These are phyloP conservation scores for Postia placenta DNA, from an alignment of 768 basidiomycete genomes.

Conservation along the genomic window DNA sequence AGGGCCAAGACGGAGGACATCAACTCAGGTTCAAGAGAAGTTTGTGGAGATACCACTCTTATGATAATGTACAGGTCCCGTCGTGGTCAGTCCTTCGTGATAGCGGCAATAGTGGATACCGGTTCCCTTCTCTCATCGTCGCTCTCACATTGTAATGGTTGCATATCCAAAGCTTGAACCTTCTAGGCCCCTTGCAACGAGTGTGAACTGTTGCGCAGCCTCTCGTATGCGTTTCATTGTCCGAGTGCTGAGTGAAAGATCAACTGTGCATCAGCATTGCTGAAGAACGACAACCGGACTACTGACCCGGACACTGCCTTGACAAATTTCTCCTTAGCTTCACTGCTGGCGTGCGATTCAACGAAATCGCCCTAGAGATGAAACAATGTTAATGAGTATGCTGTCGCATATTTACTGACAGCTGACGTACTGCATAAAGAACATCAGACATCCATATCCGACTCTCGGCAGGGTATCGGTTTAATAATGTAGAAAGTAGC, in stretches of 20 bases:
- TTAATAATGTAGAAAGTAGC: conserved; percentile 61
- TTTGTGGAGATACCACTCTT: no score
- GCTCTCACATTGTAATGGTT: conserved; percentile 26
- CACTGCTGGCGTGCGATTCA: conserved; percentile 61
- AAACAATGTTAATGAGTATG: no score
- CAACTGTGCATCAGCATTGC: background rate
- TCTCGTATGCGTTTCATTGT: conserved; percentile 71
- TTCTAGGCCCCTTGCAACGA: conserved; percentile 79
- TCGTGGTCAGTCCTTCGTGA: no score
- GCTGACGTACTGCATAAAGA: conserved; percentile 56
- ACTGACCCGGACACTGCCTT: conserved; percentile 63
- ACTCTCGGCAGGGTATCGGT: conserved; percentile 47
- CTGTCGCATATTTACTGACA: no score
- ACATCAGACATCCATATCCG: conserved; percentile 71
- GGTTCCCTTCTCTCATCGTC: no score
- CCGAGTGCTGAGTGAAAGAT: conserved; percentile 44
- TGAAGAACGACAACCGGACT: background rate
- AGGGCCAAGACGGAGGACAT: background rate
- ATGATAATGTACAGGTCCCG: no score
- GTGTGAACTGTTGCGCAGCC: conserved; percentile 81
- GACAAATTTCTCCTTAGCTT: conserved; percentile 75
- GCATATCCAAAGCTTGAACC: conserved; percentile 85
- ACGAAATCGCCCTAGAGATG: conserved; percentile 78
- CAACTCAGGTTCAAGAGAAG: no score
- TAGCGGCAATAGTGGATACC: no score